Conservation (phyloP, 2,329 filamentous ascomycete species). For the Pseudogymnoascus destructans region DNA sequence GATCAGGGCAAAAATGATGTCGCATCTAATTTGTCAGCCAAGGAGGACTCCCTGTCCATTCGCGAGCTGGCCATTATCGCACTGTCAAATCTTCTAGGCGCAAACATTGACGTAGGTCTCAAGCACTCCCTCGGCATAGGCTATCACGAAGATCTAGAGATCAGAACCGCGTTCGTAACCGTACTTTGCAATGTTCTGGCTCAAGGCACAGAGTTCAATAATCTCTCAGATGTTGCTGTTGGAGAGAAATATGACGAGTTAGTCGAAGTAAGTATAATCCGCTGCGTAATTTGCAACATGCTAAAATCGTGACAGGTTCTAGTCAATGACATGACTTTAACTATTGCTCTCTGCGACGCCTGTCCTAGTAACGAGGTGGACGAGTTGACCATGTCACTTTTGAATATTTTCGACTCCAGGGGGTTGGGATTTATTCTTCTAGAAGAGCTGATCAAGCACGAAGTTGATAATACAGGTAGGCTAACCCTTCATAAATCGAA, state of each 20-base stretch:
- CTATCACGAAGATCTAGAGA: slow-evolving; percentile 57
- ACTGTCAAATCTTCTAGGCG: slow-evolving; percentile 54
- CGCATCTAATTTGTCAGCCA: slow-evolving; percentile 27
- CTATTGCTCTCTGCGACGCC: slow-evolving; percentile 49
- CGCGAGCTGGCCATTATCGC: slow-evolving; percentile 54
- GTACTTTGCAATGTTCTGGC: slow-evolving; percentile 58
- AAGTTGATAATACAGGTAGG: slow-evolving; percentile 51
- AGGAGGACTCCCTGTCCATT: slow-evolving; percentile 42
- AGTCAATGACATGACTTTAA: slow-evolving; percentile 48
- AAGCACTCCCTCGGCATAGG: slow-evolving; percentile 59
- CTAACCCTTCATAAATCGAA: not conserved
- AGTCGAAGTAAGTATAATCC: slow-evolving; percentile 35
- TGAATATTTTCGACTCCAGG: slow-evolving; percentile 58
- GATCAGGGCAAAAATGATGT: slow-evolving; percentile 34
- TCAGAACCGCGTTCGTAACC: slow-evolving; percentile 56
- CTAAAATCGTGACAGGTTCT: slow-evolving; percentile 34
- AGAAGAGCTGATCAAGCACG: slow-evolving; percentile 54
- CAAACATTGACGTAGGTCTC: slow-evolving; percentile 58
- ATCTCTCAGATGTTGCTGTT: slow-evolving; percentile 52
- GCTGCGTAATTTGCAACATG: not conserved
- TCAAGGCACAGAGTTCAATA: slow-evolving; percentile 60
- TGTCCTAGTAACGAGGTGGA: slow-evolving; percentile 57
- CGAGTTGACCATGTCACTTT: slow-evolving; percentile 51
- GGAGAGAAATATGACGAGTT: slow-evolving; percentile 57
- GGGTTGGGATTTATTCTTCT: slow-evolving; percentile 50